Percentiles rank a stretch among this genome's conserved stretches.
phyloP scores from a whole-genome alignment of 306 rosid species.

The Spatholobus suberectus region DNA sequence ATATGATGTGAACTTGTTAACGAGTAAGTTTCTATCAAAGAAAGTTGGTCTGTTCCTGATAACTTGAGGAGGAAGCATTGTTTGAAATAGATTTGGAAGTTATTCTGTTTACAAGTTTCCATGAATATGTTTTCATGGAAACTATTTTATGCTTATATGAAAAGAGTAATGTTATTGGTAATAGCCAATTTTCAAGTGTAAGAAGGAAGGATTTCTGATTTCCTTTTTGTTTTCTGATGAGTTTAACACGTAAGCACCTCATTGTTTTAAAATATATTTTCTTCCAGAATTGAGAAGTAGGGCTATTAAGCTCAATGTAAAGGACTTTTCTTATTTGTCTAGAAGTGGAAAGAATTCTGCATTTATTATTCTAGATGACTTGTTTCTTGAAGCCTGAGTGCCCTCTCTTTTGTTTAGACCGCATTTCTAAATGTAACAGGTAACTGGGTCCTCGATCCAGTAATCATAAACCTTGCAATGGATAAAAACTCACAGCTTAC shows the following conservation, averaged over 20 bases:
- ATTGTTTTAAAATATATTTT: background rate
- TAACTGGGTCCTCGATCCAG: no score
- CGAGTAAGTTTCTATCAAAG: background rate
- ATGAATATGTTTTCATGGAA: background rate
- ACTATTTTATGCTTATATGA: background rate
- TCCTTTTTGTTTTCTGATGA: background rate
- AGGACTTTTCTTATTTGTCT: background rate
- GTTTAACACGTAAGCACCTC: background rate
- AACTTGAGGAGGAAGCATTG: constrained; percentile 1
- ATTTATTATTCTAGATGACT: background rate
- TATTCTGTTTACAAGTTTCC: constrained; percentile 3
- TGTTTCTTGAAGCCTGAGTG: background rate
- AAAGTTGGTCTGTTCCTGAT: background rate
- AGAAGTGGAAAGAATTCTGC: background rate
- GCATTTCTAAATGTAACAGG: background rate
- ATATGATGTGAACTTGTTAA: background rate
- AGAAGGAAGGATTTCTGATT: background rate
- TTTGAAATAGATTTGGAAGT: background rate
- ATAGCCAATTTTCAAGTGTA: background rate
- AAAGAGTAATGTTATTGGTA: background rate
- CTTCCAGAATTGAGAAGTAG: background rate
- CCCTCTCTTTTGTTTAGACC: background rate
- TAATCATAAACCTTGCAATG: background rate
- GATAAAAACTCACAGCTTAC: no score
- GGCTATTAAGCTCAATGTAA: no score